Conservation (phyloP, 345 rosid genomes). For the Salix brachista region DNA sequence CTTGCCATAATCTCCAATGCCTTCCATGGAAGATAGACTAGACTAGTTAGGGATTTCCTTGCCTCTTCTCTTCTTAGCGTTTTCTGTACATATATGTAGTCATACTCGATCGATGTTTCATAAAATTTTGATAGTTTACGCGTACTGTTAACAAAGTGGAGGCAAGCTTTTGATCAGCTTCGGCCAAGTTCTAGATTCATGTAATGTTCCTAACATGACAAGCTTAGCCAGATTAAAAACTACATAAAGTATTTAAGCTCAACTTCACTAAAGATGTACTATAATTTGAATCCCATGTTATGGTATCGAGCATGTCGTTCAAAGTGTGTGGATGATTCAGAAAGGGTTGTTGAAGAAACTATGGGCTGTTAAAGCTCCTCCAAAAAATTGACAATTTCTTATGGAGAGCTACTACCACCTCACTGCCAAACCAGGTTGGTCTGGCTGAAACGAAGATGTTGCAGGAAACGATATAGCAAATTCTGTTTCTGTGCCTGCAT, state of each 20-base stretch:
- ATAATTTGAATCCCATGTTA: no score
- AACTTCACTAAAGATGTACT: background rate
- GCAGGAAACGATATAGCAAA: no score
- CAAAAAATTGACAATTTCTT: no score
- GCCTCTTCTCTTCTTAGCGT: background rate
- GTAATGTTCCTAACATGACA: background rate
- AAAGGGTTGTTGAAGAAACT: no score
- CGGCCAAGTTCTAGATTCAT: background rate
- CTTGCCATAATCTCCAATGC: constrained; percentile 52
- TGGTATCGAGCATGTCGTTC: no score
- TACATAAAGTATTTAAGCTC: background rate
- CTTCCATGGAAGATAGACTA: constrained; percentile 44
- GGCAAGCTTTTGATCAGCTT: background rate
- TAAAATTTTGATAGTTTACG: no score
- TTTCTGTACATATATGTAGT: background rate
- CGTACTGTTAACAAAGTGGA: background rate
- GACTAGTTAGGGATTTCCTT: background rate
- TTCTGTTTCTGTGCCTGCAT: no score
- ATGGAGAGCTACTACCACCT: no score
- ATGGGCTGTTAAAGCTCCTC: no score
- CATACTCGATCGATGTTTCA: background rate
- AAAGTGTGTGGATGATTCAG: no score
- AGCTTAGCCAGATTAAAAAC: background rate
- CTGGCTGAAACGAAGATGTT: no score
- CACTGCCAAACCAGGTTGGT: no score